phyloP scores from a whole-genome alignment of 305 asterid species.

The Fraxinus latifolia region DNA sequence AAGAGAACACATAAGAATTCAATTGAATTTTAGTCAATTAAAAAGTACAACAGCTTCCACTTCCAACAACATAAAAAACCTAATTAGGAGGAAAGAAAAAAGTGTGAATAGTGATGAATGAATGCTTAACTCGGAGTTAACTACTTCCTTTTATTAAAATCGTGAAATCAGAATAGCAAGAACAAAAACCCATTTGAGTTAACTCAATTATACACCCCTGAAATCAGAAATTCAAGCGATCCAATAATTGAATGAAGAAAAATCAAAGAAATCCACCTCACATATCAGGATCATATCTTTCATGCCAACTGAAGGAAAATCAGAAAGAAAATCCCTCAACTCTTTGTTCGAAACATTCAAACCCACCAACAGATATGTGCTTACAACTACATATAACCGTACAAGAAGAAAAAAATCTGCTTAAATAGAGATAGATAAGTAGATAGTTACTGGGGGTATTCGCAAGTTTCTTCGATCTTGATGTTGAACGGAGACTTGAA shows the following conservation, averaged over 20 bases:
- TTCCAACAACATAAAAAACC: neutral
- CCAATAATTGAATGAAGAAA: neutral
- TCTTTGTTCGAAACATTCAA: neutral
- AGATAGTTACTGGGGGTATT: neutral
- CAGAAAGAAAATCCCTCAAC: neutral
- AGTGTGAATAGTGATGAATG: neutral
- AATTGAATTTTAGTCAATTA: neutral
- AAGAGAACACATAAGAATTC: neutral
- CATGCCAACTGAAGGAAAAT: neutral
- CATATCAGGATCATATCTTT: neutral
- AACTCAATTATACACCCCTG: neutral
- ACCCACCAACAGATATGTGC: neutral
- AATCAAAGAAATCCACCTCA: neutral
- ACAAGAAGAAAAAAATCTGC: neutral
- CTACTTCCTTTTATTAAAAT: neutral
- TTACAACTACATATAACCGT: neutral
- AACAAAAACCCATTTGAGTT: neutral
- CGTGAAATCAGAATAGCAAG: neutral
- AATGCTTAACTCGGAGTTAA: neutral
- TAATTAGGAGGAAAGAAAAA: neutral
- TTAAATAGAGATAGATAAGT: neutral
- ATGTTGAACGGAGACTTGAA: neutral
- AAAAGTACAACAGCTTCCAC: neutral
- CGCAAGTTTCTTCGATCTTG: neutral
- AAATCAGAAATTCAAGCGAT: neutral